Evolutionary conservation across 306 rosid species (phyloP).

Genomic region (Geum urbanum): DNA sequence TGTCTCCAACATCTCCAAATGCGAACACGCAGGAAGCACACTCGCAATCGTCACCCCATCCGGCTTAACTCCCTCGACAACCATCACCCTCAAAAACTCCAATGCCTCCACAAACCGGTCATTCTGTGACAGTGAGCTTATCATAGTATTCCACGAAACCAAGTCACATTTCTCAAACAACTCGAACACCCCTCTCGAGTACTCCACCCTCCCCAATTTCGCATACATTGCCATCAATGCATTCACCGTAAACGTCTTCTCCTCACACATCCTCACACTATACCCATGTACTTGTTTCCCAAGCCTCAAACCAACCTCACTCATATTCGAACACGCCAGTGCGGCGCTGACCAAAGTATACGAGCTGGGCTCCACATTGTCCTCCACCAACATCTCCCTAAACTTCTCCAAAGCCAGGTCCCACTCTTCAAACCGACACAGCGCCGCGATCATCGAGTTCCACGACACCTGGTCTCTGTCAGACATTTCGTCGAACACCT

Average conservation of each 20-base stretch:
- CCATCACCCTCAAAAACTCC: conserved; percentile 41
- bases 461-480: conserved; percentile 73
- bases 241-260: conserved; percentile 56
- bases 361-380: conserved; percentile 53
- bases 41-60: conserved; percentile 77
- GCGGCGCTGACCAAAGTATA: conserved; percentile 69
- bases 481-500: conserved; percentile 52
- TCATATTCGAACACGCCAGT: conserved; percentile 59
- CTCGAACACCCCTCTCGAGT: conserved; percentile 56
- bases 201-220: conserved; percentile 46
- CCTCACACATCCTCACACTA: conserved; percentile 44
- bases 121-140: conserved; percentile 70
- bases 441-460: conserved; percentile 63
- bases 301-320: conserved; percentile 38
- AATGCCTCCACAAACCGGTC: conserved; percentile 61
- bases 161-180: conserved; percentile 60
- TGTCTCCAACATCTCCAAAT: conserved; percentile 54
- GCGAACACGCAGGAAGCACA: conserved; percentile 79
- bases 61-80: conserved; percentile 48
- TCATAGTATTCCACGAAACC: conserved; percentile 77
- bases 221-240: conserved; percentile 82
- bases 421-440: conserved; percentile 68
- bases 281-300: conserved; percentile 75
- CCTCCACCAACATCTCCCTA: conserved; percentile 49
- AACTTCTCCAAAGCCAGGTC: conserved; percentile 50